Base-by-base conservation (phyloP, 306 rosid genomes). In the Dalbergia cultrata region DNA sequence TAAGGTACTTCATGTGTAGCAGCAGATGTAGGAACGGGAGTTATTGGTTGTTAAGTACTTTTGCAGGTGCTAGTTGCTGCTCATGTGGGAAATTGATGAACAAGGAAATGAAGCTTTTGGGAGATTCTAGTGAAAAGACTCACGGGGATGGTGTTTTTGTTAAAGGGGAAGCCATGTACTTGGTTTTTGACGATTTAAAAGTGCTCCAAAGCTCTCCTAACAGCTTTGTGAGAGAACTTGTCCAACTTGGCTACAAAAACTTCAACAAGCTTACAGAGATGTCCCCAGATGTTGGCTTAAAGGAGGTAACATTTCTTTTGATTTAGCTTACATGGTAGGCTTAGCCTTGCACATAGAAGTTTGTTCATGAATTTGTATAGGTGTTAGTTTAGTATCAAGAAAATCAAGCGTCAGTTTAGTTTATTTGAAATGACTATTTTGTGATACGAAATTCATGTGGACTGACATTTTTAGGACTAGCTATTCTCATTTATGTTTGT, bases 21-120 rank as follows among this genome's bases (percentile, higher is more conserved):
- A 37, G 3, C 6, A n/a, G n/a, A n/a, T 75, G 85, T 68, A 3
- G 7, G 1, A 37, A 4, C 52, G 22, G 47, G 22, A 52, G 64
- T n/a, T n/a, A n/a, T n/a, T 74, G 56, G 31, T 26, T 75, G 72
- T n/a, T n/a, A n/a, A 83, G 87, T 74, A 74, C 83, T 59, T 84
- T 84, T 79, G 41, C 26, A 50, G 77, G 52, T 35, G 60, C 74
- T 1, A 74, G 44, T 17, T 78, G 77, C 58, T 78, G 68, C 58
- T 13, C 35, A 4, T 79, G 87, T 74, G 81, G 81, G 62, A 67
- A 67, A 19, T 74, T 67, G 74, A 79, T 84, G 84, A 67, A 74
- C 35, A 68, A 61, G 50, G 81, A 82, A 75, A 82, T 75, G 67
- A 82, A 75, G 77, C 21, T 68, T 34, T 9, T 44, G 18, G 72